Conservation (phyloP, 345 rosid genomes). For the Populus nigra region DNA sequence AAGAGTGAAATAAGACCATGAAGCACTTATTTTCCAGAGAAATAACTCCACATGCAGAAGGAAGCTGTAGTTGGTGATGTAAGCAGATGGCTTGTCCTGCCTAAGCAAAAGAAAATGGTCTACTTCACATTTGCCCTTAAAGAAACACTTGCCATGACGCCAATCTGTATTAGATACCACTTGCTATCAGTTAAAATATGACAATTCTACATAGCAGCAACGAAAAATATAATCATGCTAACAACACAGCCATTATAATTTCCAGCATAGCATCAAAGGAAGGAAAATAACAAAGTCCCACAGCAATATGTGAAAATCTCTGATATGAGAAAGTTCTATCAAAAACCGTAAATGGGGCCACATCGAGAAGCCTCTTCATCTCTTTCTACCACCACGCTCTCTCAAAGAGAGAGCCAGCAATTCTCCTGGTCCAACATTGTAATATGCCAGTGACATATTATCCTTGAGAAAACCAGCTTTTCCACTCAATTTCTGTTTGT, state of each 20-base stretch:
- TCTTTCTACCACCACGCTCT: conserved; percentile 89
- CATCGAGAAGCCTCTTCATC: conserved; percentile 39
- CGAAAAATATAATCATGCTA: conserved; percentile 4
- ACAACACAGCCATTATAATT: conserved; percentile 20
- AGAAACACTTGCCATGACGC: conserved; percentile 20
- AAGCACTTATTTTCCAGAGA: conserved; percentile 2
- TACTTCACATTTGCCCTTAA: conserved; percentile 11
- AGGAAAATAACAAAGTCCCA: not conserved
- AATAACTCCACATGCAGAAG: not conserved
- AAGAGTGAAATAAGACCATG: not conserved
- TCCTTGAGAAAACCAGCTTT: conserved; percentile 88
- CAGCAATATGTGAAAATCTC: not conserved
- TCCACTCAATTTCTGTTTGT: conserved; percentile 88
- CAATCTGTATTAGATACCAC: conserved; percentile 35
- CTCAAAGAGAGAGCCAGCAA: conserved; percentile 58
- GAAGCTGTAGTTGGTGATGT: not conserved
- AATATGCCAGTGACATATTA: conserved; percentile 79
- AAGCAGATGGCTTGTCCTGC: conserved; percentile 8
- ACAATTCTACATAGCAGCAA: not conserved
- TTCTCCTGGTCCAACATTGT: conserved; percentile 71
- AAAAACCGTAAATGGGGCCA: conserved; percentile 20
- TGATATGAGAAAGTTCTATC: conserved; percentile 5
- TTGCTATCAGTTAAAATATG: conserved; percentile 23
- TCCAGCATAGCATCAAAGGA: conserved; percentile 11
- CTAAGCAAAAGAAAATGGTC: conserved; percentile 20